phyloP scores from a whole-genome alignment of 1,139 yeast species.

The Lodderomyces beijingensis region DNA sequence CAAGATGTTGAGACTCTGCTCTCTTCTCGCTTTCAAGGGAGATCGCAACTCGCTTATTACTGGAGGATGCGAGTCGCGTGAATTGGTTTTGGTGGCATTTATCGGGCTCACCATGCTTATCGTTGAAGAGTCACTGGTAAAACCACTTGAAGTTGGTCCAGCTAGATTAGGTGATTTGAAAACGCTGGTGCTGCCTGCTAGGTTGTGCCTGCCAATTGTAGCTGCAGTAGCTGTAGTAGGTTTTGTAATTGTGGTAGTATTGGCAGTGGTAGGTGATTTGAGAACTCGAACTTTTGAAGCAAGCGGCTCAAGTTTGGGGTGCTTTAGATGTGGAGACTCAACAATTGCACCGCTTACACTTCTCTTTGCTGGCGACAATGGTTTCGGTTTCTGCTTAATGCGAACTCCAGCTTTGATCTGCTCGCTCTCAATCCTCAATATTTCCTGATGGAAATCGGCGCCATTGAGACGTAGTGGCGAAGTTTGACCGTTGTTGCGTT shows the following conservation, averaged over 20 bases:
- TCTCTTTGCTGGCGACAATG: too few relatives aligned
- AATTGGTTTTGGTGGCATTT: constrained; percentile 1
- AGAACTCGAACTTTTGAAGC: constrained; percentile 4
- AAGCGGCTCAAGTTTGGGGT: too few relatives aligned
- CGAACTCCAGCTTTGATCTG: constrained; percentile 12
- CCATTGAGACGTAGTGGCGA: constrained; percentile 44
- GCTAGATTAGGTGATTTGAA: too few relatives aligned
- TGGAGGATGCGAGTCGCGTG: not conserved
- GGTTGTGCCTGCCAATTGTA: not conserved
- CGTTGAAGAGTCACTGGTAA: not conserved
- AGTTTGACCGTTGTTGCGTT: constrained; percentile 22
- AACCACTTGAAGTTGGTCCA: not conserved
- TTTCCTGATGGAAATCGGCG: constrained; percentile 41
- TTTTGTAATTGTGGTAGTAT: constrained; percentile 1
- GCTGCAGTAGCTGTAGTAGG: not conserved
- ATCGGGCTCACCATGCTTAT: not conserved
- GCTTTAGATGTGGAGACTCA: too few relatives aligned
- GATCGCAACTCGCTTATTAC: constrained; percentile 1
- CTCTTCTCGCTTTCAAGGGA: constrained; percentile 1
- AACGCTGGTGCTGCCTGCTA: too few relatives aligned
- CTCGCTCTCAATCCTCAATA: constrained; percentile 41
- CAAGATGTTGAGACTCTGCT: constrained; percentile 1
- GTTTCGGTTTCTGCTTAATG: too few relatives aligned
- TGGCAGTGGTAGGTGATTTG: constrained; percentile 7
- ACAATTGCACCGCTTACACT: too few relatives aligned